Evolutionary conservation across 805 yeast species (phyloP).

Genomic region (Tetrapisispora fleetii): DNA sequence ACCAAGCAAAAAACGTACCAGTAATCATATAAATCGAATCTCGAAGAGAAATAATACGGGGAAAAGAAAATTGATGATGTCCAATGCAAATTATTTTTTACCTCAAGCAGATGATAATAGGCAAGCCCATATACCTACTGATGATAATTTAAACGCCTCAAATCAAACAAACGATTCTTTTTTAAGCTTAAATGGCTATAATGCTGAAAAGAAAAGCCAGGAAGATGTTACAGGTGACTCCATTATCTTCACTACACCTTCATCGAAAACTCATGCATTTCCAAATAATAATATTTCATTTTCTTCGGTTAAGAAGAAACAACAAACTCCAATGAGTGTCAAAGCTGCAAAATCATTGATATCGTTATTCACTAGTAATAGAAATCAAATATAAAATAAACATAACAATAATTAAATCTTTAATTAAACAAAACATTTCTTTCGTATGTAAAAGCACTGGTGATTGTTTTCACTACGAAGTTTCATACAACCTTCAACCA

Average conservation of each 20-base stretch:
- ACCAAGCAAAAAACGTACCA: neutral
- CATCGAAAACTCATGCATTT: conserved; percentile 1
- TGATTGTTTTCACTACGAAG: no score
- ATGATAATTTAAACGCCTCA: neutral
- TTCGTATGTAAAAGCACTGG: no score
- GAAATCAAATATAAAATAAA: neutral
- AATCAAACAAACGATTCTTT: neutral
- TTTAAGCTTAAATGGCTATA: neutral
- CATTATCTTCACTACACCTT: conserved; percentile 4
- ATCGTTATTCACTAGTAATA: conserved; percentile 23
- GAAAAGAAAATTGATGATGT: conserved; percentile 18
- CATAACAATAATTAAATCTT: no score
- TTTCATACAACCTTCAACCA: no score
- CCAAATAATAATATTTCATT: neutral
- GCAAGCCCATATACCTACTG: no score
- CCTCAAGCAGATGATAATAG: conserved; percentile 8
- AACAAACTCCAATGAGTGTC: conserved; percentile 28
- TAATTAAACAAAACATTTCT: no score
- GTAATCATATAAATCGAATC: neutral
- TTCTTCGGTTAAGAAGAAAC: conserved; percentile 3
- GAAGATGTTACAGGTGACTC: conserved; percentile 2
- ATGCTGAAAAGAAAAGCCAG: neutral
- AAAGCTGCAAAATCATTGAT: conserved; percentile 30
- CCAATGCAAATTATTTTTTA: conserved; percentile 20
- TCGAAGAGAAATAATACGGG: conserved; percentile 6